These are phyloP conservation scores for Ophiostoma australiae DNA, from an alignment of 2,329 filamentous ascomycete species.

Conservation along the genomic window DNA sequence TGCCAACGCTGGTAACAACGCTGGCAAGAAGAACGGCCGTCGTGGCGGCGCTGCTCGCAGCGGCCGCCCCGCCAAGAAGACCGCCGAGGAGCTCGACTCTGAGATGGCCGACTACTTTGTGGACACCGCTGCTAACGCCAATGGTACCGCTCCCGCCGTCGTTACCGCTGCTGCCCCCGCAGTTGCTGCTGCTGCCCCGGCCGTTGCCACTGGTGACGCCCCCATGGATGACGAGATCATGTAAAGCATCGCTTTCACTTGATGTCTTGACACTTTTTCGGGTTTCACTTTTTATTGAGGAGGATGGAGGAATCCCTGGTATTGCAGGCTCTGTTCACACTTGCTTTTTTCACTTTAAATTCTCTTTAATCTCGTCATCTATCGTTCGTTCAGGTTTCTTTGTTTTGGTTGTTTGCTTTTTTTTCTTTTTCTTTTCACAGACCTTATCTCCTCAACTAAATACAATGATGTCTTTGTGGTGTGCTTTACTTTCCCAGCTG, in stretches of 20 bases:
- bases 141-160: constrained; percentile 40
- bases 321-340: background rate
- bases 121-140: constrained; percentile 40
- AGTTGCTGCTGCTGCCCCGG: constrained; percentile 39
- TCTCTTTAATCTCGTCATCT: background rate
- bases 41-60: constrained; percentile 45
- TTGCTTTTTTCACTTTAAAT: background rate
- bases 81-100: constrained; percentile 87
- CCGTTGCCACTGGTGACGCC: constrained; percentile 49
- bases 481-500: background rate
- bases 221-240: constrained; percentile 64
- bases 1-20: constrained; percentile 36
- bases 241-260: constrained; percentile 30
- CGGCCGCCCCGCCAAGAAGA: constrained; percentile 73
- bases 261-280: background rate
- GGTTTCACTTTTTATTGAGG: background rate
- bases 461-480: constrained; percentile 4
- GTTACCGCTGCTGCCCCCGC: constrained; percentile 34
- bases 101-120: constrained; percentile 97
- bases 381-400: background rate
- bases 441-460: constrained; percentile 5
- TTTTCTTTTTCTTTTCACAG: constrained; percentile 6
- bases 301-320: background rate
- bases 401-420: constrained; percentile 5
- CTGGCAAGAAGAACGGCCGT: constrained; percentile 44